Evolutionary conservation across 768 basidiomycete genomes (phyloP), one percentile per base, ranked within the genome.

Genomic region (Mycena chlorophos): DNA sequence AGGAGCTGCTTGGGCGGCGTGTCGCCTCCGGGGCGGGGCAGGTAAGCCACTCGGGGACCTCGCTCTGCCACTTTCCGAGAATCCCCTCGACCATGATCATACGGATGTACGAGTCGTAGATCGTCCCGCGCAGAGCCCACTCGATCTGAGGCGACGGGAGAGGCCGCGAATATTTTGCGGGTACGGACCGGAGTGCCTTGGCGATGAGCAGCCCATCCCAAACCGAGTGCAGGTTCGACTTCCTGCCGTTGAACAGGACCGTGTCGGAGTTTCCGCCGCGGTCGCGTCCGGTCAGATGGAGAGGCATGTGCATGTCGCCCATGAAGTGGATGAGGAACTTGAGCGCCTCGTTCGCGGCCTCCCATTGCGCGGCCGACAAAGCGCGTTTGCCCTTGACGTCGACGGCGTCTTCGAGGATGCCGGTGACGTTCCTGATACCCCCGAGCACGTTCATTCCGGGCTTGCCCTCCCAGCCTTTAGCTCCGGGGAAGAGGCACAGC

Each of bases 271-370:
- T 98, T 1, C 95, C 96, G 4, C 96, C 96, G 27, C 90, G 79
- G 62, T 94, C 85, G 17, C 94, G 78, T 2, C 91, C 91, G 0
- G 89, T 89, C 31, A 99, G 79, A 69, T 99, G 96, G 51, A 99
- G 74, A 4, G 96, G 96, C 81, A 89, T 86, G 64, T 97, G 96
- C 78, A 96, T 77, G 68, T 98, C 96, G 0, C 96, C 94, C 12
- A 97, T 52, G 63, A 93, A 98, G 70, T 99, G 97, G 27, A 95
- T 81, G 28, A 99, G 75, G 75, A 97, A 99, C 69, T 91, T 89
- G 63, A 98, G 76, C 2, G 96, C 91, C 63, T 93, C 89, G 65
- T 87, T 85, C 2, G 85, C 85, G 12, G 67, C 70, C 4, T 58
- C 69, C 16, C 73, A 70, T 2, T 65, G 68, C 16, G 56, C 31